Evolutionary conservation across 2,329 filamentous ascomycete species (phyloP), one percentile per base, ranked within the genome.

Genomic region (Onygenales sp.): DNA sequence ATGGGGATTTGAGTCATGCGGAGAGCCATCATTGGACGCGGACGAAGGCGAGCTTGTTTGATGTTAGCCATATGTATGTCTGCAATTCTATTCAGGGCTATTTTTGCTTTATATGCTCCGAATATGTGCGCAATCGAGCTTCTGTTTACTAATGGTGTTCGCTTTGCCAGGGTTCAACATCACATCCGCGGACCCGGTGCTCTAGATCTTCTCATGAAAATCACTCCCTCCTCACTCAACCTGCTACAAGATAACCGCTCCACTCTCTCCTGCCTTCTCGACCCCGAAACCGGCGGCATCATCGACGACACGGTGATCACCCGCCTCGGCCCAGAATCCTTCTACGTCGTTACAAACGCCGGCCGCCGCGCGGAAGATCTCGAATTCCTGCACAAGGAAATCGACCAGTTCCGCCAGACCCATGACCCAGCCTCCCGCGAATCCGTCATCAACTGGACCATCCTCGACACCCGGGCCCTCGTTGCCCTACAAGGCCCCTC

Each of bases 301-400:
- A 84, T 95, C 48, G 93, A 98, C 67, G 93, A 98, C 72, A 90
- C 87, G 4, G 85, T 98, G 62, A 85, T 98, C 64, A 94, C 91
- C 5, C 81, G 86, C 56, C 77, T 95, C n/a, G 79, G 77, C 31
- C 77, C 80, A 52, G 81, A 89, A 54, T 72, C 80, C 52, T 97
- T 91, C 76, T 95, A 96, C 71, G 84, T 97, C 54, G 93, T 98
- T 56, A 95, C 91, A 58, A 98, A 98, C 69, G 93, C 92, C 31
- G 93, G 84, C 39, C 95, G 91, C 70, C 80, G 90, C 52, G 85
- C 90, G 46, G 96, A 96, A 74, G 92, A 97, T 71, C 77, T 87
- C 56, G 80, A 77, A 50, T 97, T 91, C 70, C 73, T 98, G 17
- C 76, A 76, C 44, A 75, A 81, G 55, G 82, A 95, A 68, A 78